Evolutionary conservation across 2,329 filamentous ascomycete genomes (phyloP), one percentile per base, ranked within the genome.

Genomic region (Claviceps paspali): DNA sequence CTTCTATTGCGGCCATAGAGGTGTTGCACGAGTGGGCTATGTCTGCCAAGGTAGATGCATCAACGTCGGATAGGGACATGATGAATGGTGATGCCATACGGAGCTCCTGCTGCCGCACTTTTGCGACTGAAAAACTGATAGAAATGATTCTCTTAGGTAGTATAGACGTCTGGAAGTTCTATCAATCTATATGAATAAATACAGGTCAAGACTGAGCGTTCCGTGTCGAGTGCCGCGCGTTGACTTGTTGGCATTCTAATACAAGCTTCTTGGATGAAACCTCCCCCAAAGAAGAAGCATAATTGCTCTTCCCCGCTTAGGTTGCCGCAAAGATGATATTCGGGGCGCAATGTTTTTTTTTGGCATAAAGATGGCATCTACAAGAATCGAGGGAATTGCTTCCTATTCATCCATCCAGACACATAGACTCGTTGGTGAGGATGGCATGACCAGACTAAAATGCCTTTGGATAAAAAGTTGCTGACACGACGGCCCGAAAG

Each of bases 1-100:
- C 33, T 8, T 35, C 33, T 21, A 39, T 39, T 6, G n/a, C 21
- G 15, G 18, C 24, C 15, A 12, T 27, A 5, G 33, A 33, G 6
- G 6, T 28, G 17, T 36, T 32, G 28, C 38, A 39, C 15, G 38
- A 21, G 7, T 18, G 14, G 6, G 33, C 33, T 12, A 39, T 29
- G 14, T 17, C 28, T 3, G 33, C 28, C 15, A 39, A 14, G 8
- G 21, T 33, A 4, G 38, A 15, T 14, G 27, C 28, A 1, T 33
- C 33, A 22, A 39, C 32, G 6, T 35, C 31, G 29, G n/a, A 21
- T 17, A 5, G n/a, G n/a, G 37, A 39, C 37, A 39, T 31, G n/a
- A 39, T 35, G 22, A 26, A 6, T 3, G 32, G 7, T 14, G 22
- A 18, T 10, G 21, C 32, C 32, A 27, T 26, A 18, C 14, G 17